Evolutionary conservation across 345 rosid genomes (phyloP).

Genomic region (Moricandia moricandioides): DNA sequence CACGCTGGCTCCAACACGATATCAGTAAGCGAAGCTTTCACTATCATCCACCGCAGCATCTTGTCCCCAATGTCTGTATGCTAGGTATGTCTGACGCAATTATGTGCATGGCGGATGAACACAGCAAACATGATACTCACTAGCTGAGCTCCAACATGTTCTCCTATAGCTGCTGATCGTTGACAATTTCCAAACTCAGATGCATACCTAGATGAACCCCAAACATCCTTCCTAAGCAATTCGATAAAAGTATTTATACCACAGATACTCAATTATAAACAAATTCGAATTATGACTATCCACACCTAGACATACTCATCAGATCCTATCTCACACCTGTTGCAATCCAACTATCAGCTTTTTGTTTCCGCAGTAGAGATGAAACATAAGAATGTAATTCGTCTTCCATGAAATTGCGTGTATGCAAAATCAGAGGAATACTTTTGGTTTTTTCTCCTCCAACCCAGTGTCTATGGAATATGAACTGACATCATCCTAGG

Average conservation of each 20-base stretch:
- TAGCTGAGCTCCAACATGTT: conserved; percentile 96
- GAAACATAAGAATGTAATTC: conserved; percentile 93
- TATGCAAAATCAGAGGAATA: conserved; percentile 67
- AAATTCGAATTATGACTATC: background rate
- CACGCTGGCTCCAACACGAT: conserved; percentile 94
- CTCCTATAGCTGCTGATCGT: conserved; percentile 82
- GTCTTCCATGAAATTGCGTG: conserved; percentile 95
- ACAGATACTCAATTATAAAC: too few relatives aligned
- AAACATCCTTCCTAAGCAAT: conserved; percentile 13
- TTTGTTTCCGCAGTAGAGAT: conserved; percentile 44
- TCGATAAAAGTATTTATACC: background rate
- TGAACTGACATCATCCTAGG: conserved; percentile 83
- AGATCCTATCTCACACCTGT: conserved; percentile 98
- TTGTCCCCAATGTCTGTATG: conserved; percentile 19
- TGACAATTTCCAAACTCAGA: conserved; percentile 56
- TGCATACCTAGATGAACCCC: conserved; percentile 50
- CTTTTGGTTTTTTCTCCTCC: conserved; percentile 46
- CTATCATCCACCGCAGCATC: conserved; percentile 32
- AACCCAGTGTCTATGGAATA: conserved; percentile 66
- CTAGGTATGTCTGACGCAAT: conserved; percentile 39
- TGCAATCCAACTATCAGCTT: conserved; percentile 68
- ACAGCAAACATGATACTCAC: conserved; percentile 83
- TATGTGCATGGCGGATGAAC: conserved; percentile 52
- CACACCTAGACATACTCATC: conserved; percentile 90
- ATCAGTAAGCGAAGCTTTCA: conserved; percentile 56